Conservation (phyloP, 2,329 filamentous ascomycete genomes). For the Colletotrichum musae region DNA sequence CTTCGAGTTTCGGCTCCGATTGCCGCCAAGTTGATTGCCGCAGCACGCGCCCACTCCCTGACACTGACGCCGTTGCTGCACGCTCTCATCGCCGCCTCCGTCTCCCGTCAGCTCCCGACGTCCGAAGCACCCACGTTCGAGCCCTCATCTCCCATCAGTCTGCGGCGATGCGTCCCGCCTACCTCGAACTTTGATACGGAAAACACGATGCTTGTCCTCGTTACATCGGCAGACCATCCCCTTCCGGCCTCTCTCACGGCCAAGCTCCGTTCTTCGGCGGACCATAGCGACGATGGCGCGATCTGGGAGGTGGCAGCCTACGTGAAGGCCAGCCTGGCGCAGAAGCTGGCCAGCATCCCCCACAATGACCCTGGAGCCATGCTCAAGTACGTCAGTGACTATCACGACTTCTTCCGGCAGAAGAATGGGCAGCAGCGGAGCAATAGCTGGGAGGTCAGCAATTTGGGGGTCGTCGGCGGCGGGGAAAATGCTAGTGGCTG, state of each 20-base stretch:
- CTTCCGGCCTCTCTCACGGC: constrained; percentile 47
- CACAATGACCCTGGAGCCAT: constrained; percentile 60
- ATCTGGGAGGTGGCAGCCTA: constrained; percentile 60
- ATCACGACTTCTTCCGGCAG: constrained; percentile 55
- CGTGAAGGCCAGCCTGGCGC: constrained; percentile 53
- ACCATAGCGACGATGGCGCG: constrained; percentile 44
- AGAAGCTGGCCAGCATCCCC: constrained; percentile 52
- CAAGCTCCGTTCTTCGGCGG: constrained; percentile 44
- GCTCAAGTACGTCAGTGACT: constrained; percentile 60
- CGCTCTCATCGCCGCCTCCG: constrained; percentile 58
- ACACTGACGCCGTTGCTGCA: constrained; percentile 67
- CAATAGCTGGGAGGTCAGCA: constrained; percentile 67
- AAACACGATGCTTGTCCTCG: constrained; percentile 55
- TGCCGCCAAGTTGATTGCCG: constrained; percentile 52
- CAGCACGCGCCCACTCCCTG: constrained; percentile 56
- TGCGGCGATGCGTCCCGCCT: constrained; percentile 55
- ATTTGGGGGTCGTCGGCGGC: constrained; percentile 61
- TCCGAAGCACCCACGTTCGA: constrained; percentile 52
- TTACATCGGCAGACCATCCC: constrained; percentile 53
- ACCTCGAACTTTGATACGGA: constrained; percentile 48
- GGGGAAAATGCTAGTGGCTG: constrained; percentile 44
- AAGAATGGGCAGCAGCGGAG: constrained; percentile 60
- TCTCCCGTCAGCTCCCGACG: constrained; percentile 55
- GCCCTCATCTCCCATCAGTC: constrained; percentile 59
- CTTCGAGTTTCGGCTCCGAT: constrained; percentile 52